phyloP scores from a whole-genome alignment of 495 filamentous ascomycete genomes.

The Aspergillus nidulans region DNA sequence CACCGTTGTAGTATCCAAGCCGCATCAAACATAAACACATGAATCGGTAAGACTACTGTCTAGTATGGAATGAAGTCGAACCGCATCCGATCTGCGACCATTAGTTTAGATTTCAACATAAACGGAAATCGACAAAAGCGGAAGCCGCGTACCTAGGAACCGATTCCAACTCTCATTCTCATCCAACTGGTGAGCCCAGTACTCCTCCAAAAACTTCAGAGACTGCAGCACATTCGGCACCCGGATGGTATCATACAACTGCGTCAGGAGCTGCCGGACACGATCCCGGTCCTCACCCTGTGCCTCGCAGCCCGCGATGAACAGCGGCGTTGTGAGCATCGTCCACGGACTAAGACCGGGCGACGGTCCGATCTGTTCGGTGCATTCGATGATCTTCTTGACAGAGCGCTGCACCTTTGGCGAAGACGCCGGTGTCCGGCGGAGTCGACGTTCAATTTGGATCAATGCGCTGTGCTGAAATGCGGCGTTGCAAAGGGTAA shows the following conservation, averaged over 20 bases:
- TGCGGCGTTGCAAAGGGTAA: conserved; percentile 44
- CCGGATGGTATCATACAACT: conserved; percentile 41
- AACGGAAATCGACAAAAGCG: not conserved
- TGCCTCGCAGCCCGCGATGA: conserved; percentile 45
- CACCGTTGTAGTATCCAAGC: not conserved
- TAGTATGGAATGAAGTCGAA: conserved; percentile 48
- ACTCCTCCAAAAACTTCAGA: conserved; percentile 41
- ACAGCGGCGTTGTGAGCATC: conserved; percentile 44
- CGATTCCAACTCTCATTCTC: conserved; percentile 44
- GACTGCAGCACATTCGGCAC: conserved; percentile 46
- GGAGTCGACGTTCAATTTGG: conserved; percentile 40
- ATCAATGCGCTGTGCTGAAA: conserved; percentile 46
- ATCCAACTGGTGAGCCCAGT: conserved; percentile 35
- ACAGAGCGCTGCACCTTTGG: conserved; percentile 38
- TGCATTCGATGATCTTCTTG: conserved; percentile 39
- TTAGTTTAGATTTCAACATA: conserved; percentile 12
- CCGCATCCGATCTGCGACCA: conserved; percentile 38
- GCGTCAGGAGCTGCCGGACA: conserved; percentile 31
- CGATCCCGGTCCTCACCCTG: conserved; percentile 35
- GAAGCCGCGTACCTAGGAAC: conserved; percentile 33
- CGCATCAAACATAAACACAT: conserved; percentile 2
- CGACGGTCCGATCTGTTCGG: conserved; percentile 38
- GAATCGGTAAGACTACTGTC: not conserved
- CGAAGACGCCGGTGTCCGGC: conserved; percentile 31
- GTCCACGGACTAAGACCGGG: conserved; percentile 43